phyloP scores from a whole-genome alignment of 768 basidiomycete genomes.

The Dacryopinax primogenitus region DNA sequence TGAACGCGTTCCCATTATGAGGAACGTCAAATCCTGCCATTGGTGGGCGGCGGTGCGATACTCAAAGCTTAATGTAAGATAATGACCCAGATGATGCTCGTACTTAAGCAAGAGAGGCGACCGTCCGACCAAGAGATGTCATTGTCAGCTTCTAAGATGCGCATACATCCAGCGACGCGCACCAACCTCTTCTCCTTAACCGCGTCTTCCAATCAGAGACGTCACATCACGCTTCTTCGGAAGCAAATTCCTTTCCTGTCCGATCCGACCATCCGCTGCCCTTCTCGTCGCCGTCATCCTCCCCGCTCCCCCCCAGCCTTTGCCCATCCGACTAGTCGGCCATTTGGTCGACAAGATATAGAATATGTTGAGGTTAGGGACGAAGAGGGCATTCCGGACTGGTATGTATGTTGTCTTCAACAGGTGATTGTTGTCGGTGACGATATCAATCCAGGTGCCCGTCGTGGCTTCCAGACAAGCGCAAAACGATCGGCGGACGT shows the following conservation, averaged over 20 bases:
- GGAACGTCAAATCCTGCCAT: background rate
- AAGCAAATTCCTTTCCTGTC: background rate
- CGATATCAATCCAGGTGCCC: background rate
- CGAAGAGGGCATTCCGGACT: background rate
- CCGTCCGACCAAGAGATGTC: too few species aligned
- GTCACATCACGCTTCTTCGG: background rate
- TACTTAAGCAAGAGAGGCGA: too few species aligned
- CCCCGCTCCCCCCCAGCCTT: background rate
- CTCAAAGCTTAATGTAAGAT: too few species aligned
- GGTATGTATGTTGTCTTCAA: background rate
- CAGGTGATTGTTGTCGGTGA: background rate
- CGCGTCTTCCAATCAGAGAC: slow-evolving; percentile 5
- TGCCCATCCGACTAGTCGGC: background rate
- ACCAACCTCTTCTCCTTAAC: background rate
- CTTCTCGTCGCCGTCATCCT: background rate
- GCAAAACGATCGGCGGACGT: slow-evolving; percentile 52
- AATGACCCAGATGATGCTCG: too few species aligned
- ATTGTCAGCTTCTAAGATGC: too few species aligned
- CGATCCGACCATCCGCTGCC: background rate
- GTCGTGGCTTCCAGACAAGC: slow-evolving; percentile 2
- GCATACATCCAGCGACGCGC: background rate
- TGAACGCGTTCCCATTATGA: background rate
- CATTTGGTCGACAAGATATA: background rate
- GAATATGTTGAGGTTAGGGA: background rate
- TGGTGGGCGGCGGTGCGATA: too few species aligned